phyloP scores from a whole-genome alignment of 192 early-diverging fungal species.

The Diversispora epigaea region DNA sequence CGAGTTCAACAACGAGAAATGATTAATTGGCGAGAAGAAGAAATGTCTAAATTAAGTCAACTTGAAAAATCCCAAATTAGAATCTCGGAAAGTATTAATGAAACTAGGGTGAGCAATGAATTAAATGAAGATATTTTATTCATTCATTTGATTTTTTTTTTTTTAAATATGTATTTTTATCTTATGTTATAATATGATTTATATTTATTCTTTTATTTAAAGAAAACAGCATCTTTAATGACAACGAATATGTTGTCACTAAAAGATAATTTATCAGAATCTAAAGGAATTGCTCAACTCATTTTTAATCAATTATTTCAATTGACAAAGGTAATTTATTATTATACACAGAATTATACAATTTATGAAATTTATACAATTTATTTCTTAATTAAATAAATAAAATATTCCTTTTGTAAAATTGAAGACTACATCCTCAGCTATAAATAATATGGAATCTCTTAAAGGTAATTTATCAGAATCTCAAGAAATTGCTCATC shows the following conservation, averaged over 20 bases:
- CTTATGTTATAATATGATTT: background rate
- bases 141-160: background rate
- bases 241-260: background rate
- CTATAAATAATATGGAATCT: too few species aligned
- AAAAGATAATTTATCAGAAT: slow-evolving; percentile 14
- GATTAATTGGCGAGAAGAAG: slow-evolving; percentile 24
- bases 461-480: too few species aligned
- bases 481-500: too few species aligned
- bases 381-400: too few species aligned
- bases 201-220: background rate
- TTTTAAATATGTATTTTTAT: background rate
- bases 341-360: too few species aligned
- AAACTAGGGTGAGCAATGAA: slow-evolving; percentile 12
- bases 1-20: slow-evolving; percentile 3
- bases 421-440: too few species aligned
- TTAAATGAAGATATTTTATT: background rate
- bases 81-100: background rate
- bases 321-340: background rate
- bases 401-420: too few species aligned
- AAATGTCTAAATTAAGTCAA: slow-evolving; percentile 7
- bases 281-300: background rate
- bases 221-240: background rate
- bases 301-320: background rate
- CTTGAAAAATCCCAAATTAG: slow-evolving; percentile 9
- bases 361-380: too few species aligned